Base-by-base conservation (phyloP, 306 rosid genomes). In the Casuarina cunninghamiana region DNA sequence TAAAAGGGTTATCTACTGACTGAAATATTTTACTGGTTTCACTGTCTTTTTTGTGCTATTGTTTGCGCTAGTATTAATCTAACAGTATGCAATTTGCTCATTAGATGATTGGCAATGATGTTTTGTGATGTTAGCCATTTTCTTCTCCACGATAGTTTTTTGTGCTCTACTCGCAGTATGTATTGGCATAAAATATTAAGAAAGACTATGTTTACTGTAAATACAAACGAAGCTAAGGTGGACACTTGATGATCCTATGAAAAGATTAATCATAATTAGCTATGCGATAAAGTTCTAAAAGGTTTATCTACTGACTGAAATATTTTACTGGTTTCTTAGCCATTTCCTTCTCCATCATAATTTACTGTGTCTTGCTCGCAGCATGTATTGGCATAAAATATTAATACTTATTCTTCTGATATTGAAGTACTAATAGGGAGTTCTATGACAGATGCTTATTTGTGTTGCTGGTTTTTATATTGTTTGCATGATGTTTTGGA, bases 11-110 rank as follows among this genome's bases (percentile, higher is more conserved):
- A 4, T 63, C 21, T 38, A 63, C 37, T 17, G 46, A 63, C 44
- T 63, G 69, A 63, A 63, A 63, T 63, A 17, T 37, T 63, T 63
- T 63, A 41, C 13, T 38, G 6, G 37, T 62, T 62, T 63, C 45
- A 37, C 69, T 63, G 26, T 2, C 15, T 63, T 7, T 63, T 63
- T 38, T 17, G 19, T 15, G 19, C 49, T 66, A 37, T 42, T 26
- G 71, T n/a, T 66, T 66, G 6, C 17, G 71, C 71, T 42, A 67
- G 71, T 67, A 48, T 67, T 17, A 42, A 42, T 42, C 4, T 13
- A 2, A 8, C 35, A 16, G n/a, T 3, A 16, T 42, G 50, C 50
- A 8, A 15, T 41, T 35, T 61, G 17, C 12, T 61, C 12, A 35
- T 37, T 35, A 32, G 68, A 61, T 61, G n/a, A 11, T 67, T 35